Evolutionary conservation across 495 filamentous ascomycete species (phyloP).

Genomic region (Pseudoneurospora amorphoporcata): DNA sequence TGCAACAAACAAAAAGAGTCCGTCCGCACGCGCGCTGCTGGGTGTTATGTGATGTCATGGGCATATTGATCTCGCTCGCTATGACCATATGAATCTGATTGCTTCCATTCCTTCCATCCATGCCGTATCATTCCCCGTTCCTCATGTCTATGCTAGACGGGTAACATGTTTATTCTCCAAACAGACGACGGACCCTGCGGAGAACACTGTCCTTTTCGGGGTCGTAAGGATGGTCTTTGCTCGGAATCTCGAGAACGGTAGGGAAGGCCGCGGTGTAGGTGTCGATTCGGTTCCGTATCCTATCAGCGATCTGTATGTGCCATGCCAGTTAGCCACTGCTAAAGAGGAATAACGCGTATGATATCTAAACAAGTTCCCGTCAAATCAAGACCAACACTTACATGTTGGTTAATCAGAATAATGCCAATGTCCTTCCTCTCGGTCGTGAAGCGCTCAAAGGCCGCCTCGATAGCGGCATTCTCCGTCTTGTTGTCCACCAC

Average conservation of each 20-base stretch:
- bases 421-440: constrained; percentile 94
- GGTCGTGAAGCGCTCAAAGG: constrained; percentile 80
- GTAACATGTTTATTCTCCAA: constrained; percentile 60
- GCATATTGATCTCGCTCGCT: neutral
- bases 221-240: constrained; percentile 98
- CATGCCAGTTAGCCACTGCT: neutral
- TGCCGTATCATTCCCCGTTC: neutral
- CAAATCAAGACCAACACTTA: constrained; percentile 32
- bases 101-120: neutral
- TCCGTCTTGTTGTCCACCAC: constrained; percentile 92
- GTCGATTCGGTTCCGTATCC: constrained; percentile 75
- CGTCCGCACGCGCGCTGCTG: neutral
- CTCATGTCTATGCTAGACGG: neutral
- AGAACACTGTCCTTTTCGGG: constrained; percentile 98
- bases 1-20: neutral
- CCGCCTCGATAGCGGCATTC: constrained; percentile 73
- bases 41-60: neutral
- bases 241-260: constrained; percentile 83
- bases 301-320: constrained; percentile 66
- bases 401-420: constrained; percentile 95
- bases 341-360: neutral
- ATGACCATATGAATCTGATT: neutral
- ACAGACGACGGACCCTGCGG: constrained; percentile 78
- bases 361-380: neutral
- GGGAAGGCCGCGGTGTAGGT: constrained; percentile 67